Evolutionary conservation across 2,329 filamentous ascomycete genomes (phyloP).

Genomic region (Oidium heveae): DNA sequence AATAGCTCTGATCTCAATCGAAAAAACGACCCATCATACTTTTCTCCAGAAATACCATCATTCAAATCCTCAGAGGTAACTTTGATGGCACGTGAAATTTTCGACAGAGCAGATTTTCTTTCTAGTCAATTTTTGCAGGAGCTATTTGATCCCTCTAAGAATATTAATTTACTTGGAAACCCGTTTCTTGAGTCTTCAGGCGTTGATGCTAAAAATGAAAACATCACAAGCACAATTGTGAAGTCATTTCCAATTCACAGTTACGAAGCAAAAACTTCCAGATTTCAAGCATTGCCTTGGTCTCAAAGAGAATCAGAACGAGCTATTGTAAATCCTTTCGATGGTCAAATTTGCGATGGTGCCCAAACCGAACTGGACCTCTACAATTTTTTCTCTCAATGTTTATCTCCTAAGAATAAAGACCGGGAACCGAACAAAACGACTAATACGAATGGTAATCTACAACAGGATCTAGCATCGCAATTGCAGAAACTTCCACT

Average conservation of each 20-base stretch:
- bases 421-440: not conserved
- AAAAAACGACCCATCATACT: too few species aligned
- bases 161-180: conserved; percentile 1
- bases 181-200: not conserved
- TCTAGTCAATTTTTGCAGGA: too few species aligned
- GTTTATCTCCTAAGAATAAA: not conserved
- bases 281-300: not conserved
- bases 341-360: not conserved
- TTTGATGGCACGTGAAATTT: too few species aligned
- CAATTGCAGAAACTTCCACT: not conserved
- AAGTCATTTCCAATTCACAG: not conserved
- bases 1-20: too few species aligned
- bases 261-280: conserved; percentile 1
- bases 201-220: not conserved
- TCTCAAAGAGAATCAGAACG: conserved; percentile 2
- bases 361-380: not conserved
- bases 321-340: not conserved
- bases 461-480: not conserved
- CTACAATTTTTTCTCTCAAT: not conserved
- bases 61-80: too few species aligned
- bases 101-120: too few species aligned
- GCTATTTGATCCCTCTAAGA: not conserved
- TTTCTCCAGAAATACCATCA: too few species aligned
- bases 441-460: not conserved
- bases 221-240: not conserved